Base-by-base conservation (phyloP, 257 asterid species). In the Leptodermis oblonga region DNA sequence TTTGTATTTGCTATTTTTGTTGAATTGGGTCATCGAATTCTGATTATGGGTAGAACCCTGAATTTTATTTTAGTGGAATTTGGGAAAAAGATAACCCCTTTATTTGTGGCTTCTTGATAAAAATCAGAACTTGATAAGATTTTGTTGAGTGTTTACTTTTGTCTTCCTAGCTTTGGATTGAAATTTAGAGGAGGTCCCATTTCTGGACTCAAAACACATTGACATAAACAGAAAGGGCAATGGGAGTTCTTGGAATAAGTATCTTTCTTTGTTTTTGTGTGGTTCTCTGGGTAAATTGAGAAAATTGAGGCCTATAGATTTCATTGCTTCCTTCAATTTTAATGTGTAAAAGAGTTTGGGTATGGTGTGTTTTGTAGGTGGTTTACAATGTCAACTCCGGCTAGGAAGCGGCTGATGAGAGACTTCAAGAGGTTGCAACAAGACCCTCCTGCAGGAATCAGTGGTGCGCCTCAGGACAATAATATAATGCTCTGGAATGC, bases 401-500 rank as follows among this genome's bases (percentile, higher is more conserved):
- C 96, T 42, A 79, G 93, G 87, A 88, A 88, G 88, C 82, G 93
- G 75, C 85, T 86, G 76, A 86, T 88, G 94, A 86, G 96, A 85
- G 94, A 88, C 75, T 88, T 88, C 76, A 85, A 79, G 86, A 82
- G 96, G 83, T 70, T 86, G 83, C 92, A 88, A 78, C 93, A 84
- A 73, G 96, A 88, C 73, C 93, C 96, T 0, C 90, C 93, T 46
- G 96, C 93, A 15, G 96, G 93, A 22, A 83, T 88, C 52, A 86
- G 92, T 74, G 95, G 90, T 54, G 95, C 95, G 7, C 95, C 95
- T 2, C 90, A 82, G 52, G 96, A 86, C 70, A 85, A 86, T 69
- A 88, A 88, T 78, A 89, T 89, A 62, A 87, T 85, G 94, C 88
- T 87, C 15, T 89, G 94, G 96, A 85, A 87, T 61, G 94, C 96